phyloP scores from a whole-genome alignment of 1,284 basidiomycete genomes.

The Cutaneotrichosporon spelunceum region DNA sequence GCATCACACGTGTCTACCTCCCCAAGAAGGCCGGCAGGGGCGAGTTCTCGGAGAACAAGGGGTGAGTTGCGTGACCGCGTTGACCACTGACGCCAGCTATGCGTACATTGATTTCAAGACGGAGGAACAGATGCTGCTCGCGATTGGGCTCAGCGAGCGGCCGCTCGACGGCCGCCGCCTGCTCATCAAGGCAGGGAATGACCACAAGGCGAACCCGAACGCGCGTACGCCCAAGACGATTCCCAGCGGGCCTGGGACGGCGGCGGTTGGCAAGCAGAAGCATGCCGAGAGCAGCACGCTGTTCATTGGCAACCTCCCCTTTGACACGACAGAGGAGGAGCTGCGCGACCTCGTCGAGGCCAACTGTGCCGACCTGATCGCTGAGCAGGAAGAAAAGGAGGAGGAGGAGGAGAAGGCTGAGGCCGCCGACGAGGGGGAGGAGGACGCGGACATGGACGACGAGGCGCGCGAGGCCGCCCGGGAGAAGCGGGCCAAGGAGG shows the following conservation, averaged over 20 bases:
- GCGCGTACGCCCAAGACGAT: conserved; percentile 55
- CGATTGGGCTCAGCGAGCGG: conserved; percentile 76
- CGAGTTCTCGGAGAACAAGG: conserved; percentile 54
- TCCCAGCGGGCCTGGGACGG: conserved; percentile 31
- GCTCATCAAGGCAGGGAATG: conserved; percentile 88
- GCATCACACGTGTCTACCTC: conserved; percentile 57
- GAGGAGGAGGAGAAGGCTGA: conserved; percentile 25
- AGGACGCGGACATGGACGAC: conserved; percentile 35
- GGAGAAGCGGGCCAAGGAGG: conserved; percentile 29
- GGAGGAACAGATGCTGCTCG: conserved; percentile 66
- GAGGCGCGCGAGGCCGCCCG: conserved; percentile 39
- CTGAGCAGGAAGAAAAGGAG: conserved; percentile 31
- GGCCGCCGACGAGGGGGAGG: conserved; percentile 23
- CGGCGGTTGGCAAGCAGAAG: conserved; percentile 45
- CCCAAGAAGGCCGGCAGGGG: conserved; percentile 52
- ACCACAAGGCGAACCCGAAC: conserved; percentile 54
- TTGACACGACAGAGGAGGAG: conserved; percentile 73
- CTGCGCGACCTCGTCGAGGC: conserved; percentile 57
- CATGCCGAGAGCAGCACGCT: conserved; percentile 42
- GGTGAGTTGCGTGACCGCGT: conserved; percentile 44
- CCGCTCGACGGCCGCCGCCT: conserved; percentile 79
- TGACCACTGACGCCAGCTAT: conserved; percentile 61
- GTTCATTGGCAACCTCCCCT: conserved; percentile 54
- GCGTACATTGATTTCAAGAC: conserved; percentile 93
- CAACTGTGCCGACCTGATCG: conserved; percentile 57